Evolutionary conservation across 192 early-diverging fungal genomes (phyloP).

Genomic region (Umbelopsis sp.): DNA sequence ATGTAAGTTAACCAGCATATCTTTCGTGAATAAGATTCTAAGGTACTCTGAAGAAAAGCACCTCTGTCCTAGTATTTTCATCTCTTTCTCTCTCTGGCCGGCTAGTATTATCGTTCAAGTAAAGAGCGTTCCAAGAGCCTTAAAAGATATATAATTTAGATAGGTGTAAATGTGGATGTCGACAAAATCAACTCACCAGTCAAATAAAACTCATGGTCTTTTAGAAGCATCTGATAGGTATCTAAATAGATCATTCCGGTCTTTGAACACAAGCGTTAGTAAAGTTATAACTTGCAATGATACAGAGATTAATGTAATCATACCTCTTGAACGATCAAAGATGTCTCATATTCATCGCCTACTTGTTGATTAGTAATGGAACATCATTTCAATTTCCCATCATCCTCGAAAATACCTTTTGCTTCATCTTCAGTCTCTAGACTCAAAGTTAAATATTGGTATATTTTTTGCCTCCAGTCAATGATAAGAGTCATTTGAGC

Average conservation of each 20-base stretch:
- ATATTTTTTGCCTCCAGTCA: constrained; percentile 36
- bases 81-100: not conserved
- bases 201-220: constrained; percentile 22
- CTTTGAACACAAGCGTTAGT: not conserved
- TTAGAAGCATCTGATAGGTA: constrained; percentile 17
- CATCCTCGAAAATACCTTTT: constrained; percentile 10
- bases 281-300: not conserved
- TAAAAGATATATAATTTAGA: not conserved
- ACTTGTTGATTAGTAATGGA: not conserved
- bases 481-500: constrained; percentile 35
- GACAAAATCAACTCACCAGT: constrained; percentile 5
- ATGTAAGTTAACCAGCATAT: too few relatives aligned
- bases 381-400: not conserved
- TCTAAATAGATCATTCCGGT: constrained; percentile 19
- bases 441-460: constrained; percentile 23
- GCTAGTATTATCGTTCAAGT: not conserved
- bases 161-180: not conserved
- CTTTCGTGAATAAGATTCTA: not conserved
- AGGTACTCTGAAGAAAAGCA: not conserved
- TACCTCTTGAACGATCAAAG: constrained; percentile 31
- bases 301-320: not conserved
- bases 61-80: constrained; percentile 2
- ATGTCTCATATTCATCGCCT: constrained; percentile 33
- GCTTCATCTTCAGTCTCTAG: constrained; percentile 27
- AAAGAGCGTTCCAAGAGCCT: constrained; percentile 1